phyloP scores from a whole-genome alignment of 228 moss, liverwort and hornwort species.

The Sphagnum fallax region DNA sequence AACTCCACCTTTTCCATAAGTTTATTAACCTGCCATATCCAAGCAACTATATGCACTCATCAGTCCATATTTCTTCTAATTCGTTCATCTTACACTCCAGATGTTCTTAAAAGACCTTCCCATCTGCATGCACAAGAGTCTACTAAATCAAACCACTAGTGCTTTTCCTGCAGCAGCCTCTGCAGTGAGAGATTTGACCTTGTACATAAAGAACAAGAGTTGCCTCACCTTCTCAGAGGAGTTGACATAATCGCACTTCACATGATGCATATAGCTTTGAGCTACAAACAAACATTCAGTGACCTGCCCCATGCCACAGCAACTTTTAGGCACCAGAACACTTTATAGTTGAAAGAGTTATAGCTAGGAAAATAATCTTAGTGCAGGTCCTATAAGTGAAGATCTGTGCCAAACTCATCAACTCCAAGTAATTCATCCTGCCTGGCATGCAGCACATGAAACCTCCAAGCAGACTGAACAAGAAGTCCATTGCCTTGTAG shows the following conservation, averaged over 20 bases:
- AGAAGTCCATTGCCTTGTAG: too few species aligned
- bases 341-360: too few species aligned
- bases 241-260: conserved; percentile 67
- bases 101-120: background rate
- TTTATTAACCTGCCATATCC: conserved; percentile 33
- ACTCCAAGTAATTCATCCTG: too few species aligned
- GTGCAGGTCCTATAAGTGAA: too few species aligned
- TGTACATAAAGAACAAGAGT: background rate
- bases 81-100: background rate
- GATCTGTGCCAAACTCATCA: too few species aligned
- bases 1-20: conserved; percentile 78
- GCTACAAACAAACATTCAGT: conserved; percentile 39
- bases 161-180: background rate
- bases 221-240: conserved; percentile 61
- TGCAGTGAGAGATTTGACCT: too few species aligned
- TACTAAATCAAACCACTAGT: background rate
- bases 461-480: too few species aligned
- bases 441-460: too few species aligned
- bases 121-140: background rate
- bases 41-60: background rate
- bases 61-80: background rate
- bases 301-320: conserved; percentile 23
- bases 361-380: too few species aligned
- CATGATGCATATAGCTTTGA: conserved; percentile 49
- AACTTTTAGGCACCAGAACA: too few species aligned